Conservation (phyloP, 2,329 filamentous ascomycete genomes). For the Talaromyces pinophilus region DNA sequence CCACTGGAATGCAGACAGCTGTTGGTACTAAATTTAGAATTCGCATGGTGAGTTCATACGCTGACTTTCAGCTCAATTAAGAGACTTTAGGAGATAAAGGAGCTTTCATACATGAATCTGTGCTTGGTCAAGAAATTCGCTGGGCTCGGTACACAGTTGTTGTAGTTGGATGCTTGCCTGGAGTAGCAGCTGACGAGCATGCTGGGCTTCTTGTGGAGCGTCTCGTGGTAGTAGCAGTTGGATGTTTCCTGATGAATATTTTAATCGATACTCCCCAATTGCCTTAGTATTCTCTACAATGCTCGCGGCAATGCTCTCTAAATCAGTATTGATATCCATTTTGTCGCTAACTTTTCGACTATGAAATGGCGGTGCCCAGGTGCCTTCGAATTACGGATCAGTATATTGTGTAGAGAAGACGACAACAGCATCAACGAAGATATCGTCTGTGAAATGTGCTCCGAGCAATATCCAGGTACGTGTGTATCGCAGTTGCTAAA, state of each 20-base stretch:
- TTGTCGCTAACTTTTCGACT: not conserved
- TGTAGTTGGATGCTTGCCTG: constrained; percentile 7
- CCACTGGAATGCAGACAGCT: constrained; percentile 2
- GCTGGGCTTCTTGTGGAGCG: not conserved
- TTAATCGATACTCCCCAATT: not conserved
- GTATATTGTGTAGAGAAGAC: not conserved
- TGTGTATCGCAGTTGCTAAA: too few species aligned
- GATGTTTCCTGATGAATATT: not conserved
- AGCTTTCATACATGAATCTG: not conserved
- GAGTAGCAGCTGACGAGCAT: constrained; percentile 3
- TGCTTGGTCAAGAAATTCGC: constrained; percentile 1
- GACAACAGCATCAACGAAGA: not conserved
- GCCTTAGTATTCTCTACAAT: not conserved
- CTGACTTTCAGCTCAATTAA: not conserved
- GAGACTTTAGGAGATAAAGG: not conserved
- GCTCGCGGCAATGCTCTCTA: not conserved
- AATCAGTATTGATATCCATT: not conserved
- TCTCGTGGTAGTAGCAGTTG: not conserved
- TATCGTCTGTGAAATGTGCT: too few species aligned
- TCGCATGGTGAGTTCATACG: not conserved
- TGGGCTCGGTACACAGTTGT: not conserved
- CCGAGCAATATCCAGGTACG: too few species aligned
- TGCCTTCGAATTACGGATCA: not conserved
- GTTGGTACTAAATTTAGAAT: not conserved
- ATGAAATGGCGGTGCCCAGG: not conserved